These are phyloP conservation scores for Bryoglossum gracile DNA, from an alignment of 495 filamentous ascomycete genomes.

Conservation along the genomic window DNA sequence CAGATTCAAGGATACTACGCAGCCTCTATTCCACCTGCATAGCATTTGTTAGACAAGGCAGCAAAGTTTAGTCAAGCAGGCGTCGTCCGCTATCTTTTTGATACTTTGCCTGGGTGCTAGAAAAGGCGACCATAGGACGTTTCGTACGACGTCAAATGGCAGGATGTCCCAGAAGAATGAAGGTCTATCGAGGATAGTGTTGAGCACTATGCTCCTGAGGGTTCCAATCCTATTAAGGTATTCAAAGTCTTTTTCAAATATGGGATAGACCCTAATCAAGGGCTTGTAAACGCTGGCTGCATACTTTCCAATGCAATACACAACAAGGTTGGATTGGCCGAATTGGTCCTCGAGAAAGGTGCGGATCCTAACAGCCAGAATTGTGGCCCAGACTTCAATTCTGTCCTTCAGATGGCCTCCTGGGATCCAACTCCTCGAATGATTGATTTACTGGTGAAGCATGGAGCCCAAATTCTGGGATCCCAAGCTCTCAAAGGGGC, in stretches of 20 bases:
- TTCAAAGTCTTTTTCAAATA: constrained; percentile 1
- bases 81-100: not conserved
- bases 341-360: not conserved
- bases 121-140: not conserved
- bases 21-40: not conserved
- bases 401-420: not conserved
- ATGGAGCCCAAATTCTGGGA: not conserved
- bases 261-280: not conserved
- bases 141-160: not conserved
- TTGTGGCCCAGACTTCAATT: not conserved
- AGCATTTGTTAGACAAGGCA: not conserved
- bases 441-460: not conserved
- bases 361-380: not conserved
- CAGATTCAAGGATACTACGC: not conserved
- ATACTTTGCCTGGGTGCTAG: not conserved
- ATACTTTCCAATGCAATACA: not conserved
- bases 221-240: not conserved
- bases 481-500: not conserved
- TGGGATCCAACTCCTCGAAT: not conserved
- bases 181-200: not conserved
- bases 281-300: not conserved
- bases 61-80: not conserved
- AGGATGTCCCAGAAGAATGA: not conserved
- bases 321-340: not conserved
- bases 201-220: not conserved